Percentiles rank a stretch among this genome's conserved stretches.
phyloP scores from a whole-genome alignment of 2,329 filamentous ascomycete species.

The Hymenotorrendiella dingleyae region DNA sequence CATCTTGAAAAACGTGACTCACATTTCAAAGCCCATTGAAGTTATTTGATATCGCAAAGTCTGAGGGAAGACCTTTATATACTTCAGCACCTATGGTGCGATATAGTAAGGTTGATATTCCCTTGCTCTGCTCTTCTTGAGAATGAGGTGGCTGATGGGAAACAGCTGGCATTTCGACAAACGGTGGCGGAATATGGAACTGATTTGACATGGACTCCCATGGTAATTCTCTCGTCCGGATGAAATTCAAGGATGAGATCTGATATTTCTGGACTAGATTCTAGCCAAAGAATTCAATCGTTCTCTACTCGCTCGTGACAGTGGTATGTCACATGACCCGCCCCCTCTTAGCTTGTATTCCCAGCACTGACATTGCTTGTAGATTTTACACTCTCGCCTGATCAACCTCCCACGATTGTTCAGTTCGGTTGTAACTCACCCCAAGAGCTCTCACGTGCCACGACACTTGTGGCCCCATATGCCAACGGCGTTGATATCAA shows the following conservation, averaged over 20 bases:
- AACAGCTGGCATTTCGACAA: slow-evolving; percentile 61
- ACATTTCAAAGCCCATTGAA: slow-evolving; percentile 44
- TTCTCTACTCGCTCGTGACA: slow-evolving; percentile 52
- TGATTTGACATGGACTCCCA: slow-evolving; percentile 66
- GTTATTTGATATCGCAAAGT: slow-evolving; percentile 50
- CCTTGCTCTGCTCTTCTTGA: too few relatives aligned
- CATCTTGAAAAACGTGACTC: too few relatives aligned
- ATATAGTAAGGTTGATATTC: slow-evolving; percentile 45
- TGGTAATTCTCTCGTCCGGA: slow-evolving; percentile 37
- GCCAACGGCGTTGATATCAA: slow-evolving; percentile 64
- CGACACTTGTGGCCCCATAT: slow-evolving; percentile 54
- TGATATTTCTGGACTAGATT: slow-evolving; percentile 36
- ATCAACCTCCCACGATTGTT: slow-evolving; percentile 52
- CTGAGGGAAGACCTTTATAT: slow-evolving; percentile 48
- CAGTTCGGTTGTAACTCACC: slow-evolving; percentile 62
- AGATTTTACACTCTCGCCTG: slow-evolving; percentile 58
- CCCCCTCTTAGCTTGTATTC: slow-evolving; percentile 13
- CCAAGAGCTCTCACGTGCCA: slow-evolving; percentile 55
- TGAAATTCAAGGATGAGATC: not conserved
- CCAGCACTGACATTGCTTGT: slow-evolving; percentile 14
- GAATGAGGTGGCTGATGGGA: not conserved
- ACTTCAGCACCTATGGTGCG: slow-evolving; percentile 64
- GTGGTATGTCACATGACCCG: slow-evolving; percentile 37
- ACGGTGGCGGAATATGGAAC: slow-evolving; percentile 59
- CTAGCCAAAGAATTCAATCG: slow-evolving; percentile 64